These are phyloP conservation scores for Hyparrhenia diplandra DNA, from an alignment of 176 grass and related monocot species.

Conservation along the genomic window DNA sequence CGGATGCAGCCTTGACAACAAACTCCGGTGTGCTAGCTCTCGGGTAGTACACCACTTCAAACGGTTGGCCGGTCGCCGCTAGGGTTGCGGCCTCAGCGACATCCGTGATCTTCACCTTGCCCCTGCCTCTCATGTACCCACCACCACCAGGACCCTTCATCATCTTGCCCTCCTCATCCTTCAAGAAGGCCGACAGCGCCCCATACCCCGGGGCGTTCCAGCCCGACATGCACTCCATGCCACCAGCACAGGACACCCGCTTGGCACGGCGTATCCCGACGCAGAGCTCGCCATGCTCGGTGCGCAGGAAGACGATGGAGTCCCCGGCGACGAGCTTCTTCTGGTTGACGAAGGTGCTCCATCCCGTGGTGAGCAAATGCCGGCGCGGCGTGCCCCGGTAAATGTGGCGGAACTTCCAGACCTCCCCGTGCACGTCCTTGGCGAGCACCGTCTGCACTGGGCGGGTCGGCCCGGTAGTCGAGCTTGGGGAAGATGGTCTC, in stretches of 20 bases:
- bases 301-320: constrained; percentile 57
- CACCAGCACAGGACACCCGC: constrained; percentile 31
- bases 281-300: constrained; percentile 40
- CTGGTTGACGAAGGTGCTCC: constrained; percentile 70
- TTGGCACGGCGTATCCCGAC: constrained; percentile 56
- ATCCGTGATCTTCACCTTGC: constrained; percentile 41
- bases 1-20: constrained; percentile 40
- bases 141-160: constrained; percentile 26
- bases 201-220: constrained; percentile 59
- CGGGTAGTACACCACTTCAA: constrained; percentile 67
- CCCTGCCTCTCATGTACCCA: constrained; percentile 40
- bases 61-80: constrained; percentile 38
- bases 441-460: constrained; percentile 55
- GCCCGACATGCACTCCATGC: constrained; percentile 45
- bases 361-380: constrained; percentile 67
- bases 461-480: constrained; percentile 49
- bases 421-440: constrained; percentile 57
- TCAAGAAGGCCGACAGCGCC: constrained; percentile 39
- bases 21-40: constrained; percentile 61
- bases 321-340: constrained; percentile 71
- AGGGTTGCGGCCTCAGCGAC: constrained; percentile 42
- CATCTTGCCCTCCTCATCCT: constrained; percentile 54
- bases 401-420: constrained; percentile 74
- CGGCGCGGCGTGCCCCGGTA: constrained; percentile 67
- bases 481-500: constrained; percentile 71